These are phyloP conservation scores for Diaporthe citriasiana DNA, from an alignment of 2,329 filamentous ascomycete species.

Conservation along the genomic window DNA sequence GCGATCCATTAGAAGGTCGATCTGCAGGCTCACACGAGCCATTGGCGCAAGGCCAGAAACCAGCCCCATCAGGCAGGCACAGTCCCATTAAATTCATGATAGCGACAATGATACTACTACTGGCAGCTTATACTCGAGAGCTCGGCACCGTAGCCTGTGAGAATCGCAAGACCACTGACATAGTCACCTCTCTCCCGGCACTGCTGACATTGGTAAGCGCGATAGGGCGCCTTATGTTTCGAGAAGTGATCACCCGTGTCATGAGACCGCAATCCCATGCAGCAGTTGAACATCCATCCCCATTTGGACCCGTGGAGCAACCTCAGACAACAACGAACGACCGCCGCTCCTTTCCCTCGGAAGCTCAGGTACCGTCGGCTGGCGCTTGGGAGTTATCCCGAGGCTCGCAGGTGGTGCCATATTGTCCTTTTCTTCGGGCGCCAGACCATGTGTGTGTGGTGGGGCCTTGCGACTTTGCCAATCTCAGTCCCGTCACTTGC, in stretches of 20 bases:
- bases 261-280: neutral
- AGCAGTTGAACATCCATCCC: neutral
- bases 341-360: neutral
- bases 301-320: neutral
- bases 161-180: neutral
- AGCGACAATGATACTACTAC: neutral
- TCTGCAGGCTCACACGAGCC: slow-evolving; percentile 3
- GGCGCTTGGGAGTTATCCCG: neutral
- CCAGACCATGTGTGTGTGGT: too few relatives aligned
- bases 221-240: neutral
- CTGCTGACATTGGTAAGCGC: neutral
- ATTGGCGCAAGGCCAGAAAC: neutral
- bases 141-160: too few relatives aligned
- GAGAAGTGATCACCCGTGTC: neutral
- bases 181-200: neutral
- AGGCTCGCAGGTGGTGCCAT: neutral
- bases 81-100: neutral
- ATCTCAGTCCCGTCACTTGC: neutral
- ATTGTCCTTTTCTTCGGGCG: neutral
- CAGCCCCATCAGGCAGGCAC: neutral
- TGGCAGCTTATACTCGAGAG: too few relatives aligned
- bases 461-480: too few relatives aligned
- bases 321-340: neutral
- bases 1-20: neutral
- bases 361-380: neutral